These are phyloP conservation scores for Whalleya microplaca DNA, from an alignment of 2,329 filamentous ascomycete genomes.

Conservation along the genomic window DNA sequence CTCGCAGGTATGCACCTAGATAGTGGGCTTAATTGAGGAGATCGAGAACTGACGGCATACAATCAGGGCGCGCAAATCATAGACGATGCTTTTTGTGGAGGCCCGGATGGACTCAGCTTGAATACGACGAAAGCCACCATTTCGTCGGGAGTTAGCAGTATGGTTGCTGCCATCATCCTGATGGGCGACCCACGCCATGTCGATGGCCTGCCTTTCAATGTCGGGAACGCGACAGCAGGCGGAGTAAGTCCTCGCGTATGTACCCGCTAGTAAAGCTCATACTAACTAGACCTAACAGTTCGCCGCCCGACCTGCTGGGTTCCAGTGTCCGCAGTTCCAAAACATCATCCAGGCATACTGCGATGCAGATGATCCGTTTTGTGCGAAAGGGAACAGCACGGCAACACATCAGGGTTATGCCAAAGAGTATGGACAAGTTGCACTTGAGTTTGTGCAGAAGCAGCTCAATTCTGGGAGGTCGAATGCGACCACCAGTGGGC, in stretches of 20 bases:
- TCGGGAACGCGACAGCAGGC: conserved; percentile 58
- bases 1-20: conserved; percentile 51
- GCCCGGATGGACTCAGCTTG: conserved; percentile 53
- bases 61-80: conserved; percentile 62
- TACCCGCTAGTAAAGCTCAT: background rate
- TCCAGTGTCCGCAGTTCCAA: conserved; percentile 53
- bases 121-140: conserved; percentile 49
- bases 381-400: conserved; percentile 59
- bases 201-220: conserved; percentile 56
- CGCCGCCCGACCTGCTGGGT: conserved; percentile 58
- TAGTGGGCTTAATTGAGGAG: no score
- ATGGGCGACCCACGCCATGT: conserved; percentile 63
- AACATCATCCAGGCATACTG: conserved; percentile 62
- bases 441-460: conserved; percentile 59
- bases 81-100: conserved; percentile 64
- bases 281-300: conserved; percentile 47
- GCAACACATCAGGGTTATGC: conserved; percentile 62
- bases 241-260: conserved; percentile 51
- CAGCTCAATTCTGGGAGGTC: conserved; percentile 41
- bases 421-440: conserved; percentile 57
- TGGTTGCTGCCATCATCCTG: conserved; percentile 61
- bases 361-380: conserved; percentile 63
- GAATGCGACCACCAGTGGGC: background rate
- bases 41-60: background rate
- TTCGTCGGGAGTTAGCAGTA: conserved; percentile 48